phyloP scores from a whole-genome alignment of 192 early-diverging fungal species.

The Anaeromyces robustus region DNA sequence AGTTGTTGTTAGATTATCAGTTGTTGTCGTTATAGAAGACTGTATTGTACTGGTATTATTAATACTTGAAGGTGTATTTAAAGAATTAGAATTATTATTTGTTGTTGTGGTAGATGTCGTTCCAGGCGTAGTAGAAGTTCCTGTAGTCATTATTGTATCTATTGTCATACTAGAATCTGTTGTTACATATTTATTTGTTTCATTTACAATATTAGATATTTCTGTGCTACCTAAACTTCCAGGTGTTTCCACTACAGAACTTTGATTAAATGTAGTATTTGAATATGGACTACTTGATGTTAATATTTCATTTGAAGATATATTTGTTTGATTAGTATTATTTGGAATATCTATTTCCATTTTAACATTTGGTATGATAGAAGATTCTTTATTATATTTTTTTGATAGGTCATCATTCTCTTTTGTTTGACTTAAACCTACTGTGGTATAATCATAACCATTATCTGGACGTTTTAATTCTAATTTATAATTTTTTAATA shows the following conservation, averaged over 20 bases:
- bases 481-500: not conserved
- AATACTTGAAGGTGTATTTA: too few relatives aligned
- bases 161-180: not conserved
- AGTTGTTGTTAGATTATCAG: too few relatives aligned
- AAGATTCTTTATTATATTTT: not conserved
- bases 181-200: not conserved
- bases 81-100: not conserved
- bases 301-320: not conserved
- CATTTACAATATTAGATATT: not conserved
- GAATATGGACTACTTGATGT: not conserved
- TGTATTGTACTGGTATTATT: too few relatives aligned
- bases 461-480: not conserved
- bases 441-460: not conserved
- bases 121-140: not conserved
- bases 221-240: not conserved
- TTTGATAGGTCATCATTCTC: not conserved
- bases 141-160: not conserved
- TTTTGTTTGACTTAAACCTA: not conserved
- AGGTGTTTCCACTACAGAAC: not conserved
- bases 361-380: not conserved
- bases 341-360: not conserved
- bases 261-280: not conserved
- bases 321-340: not conserved
- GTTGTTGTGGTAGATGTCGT: not conserved
- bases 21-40: too few relatives aligned